Percentiles rank a stretch among this genome's conserved stretches.
phyloP scores from a whole-genome alignment of 2,329 filamentous ascomycete genomes.

The Incumbomyces lentus region DNA sequence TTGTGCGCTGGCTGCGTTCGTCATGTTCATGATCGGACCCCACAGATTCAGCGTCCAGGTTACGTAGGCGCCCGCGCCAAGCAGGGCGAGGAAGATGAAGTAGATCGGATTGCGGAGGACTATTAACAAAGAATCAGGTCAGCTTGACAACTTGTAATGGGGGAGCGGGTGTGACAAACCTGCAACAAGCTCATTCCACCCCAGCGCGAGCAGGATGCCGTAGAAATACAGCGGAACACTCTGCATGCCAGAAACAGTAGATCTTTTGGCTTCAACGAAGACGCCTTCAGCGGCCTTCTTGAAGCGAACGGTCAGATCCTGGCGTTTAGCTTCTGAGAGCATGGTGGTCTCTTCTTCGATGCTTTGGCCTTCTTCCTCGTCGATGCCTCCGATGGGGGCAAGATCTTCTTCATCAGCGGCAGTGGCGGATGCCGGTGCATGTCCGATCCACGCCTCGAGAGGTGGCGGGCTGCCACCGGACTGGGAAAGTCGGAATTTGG shows the following conservation, averaged over 20 bases:
- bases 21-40: slow-evolving; percentile 92
- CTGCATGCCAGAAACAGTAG: slow-evolving; percentile 87
- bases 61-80: slow-evolving; percentile 68
- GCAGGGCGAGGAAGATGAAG: slow-evolving; percentile 75
- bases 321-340: slow-evolving; percentile 78
- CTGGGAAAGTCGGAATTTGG: slow-evolving; percentile 66
- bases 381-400: slow-evolving; percentile 78
- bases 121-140: slow-evolving; percentile 32
- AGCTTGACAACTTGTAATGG: neutral
- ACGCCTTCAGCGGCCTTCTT: slow-evolving; percentile 98
- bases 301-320: slow-evolving; percentile 87
- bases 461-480: slow-evolving; percentile 63
- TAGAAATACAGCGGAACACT: slow-evolving; percentile 96
- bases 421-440: slow-evolving; percentile 62
- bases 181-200: slow-evolving; percentile 97
- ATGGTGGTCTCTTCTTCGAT: slow-evolving; percentile 94
- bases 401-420: slow-evolving; percentile 84
- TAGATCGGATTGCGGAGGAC: slow-evolving; percentile 89
- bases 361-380: slow-evolving; percentile 89
- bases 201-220: slow-evolving; percentile 71
- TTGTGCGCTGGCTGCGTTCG: slow-evolving; percentile 75
- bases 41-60: slow-evolving; percentile 91
- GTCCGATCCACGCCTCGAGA: slow-evolving; percentile 74
- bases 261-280: slow-evolving; percentile 94
- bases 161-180: slow-evolving; percentile 47